phyloP scores from a whole-genome alignment of 306 rosid species.

The Quercus aquifolioides region DNA sequence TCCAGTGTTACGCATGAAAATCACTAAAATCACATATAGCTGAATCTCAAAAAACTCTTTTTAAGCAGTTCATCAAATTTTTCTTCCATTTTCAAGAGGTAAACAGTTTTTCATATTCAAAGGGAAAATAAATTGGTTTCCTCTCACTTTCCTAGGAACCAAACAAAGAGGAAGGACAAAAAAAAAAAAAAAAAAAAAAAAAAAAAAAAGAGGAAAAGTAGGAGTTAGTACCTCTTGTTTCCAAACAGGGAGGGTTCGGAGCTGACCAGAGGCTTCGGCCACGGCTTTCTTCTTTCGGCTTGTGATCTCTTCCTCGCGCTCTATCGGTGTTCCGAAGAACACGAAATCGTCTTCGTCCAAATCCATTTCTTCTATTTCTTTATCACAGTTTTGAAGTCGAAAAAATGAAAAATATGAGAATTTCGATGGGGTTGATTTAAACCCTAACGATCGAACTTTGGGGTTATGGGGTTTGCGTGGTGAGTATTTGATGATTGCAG shows the following conservation, averaged over 20 bases:
- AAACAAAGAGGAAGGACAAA: background rate
- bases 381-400: background rate
- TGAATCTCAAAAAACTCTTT: background rate
- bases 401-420: background rate
- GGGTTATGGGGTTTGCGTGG: no score
- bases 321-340: conserved; percentile 88
- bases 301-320: conserved; percentile 75
- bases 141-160: background rate
- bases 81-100: background rate
- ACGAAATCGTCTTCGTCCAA: conserved; percentile 83
- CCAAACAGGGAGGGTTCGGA: conserved; percentile 82
- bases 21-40: background rate
- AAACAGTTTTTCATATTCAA: no score
- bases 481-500: no score
- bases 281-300: conserved; percentile 94
- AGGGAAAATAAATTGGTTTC: no score
- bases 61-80: background rate
- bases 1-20: background rate
- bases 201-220: background rate
- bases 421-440: background rate
- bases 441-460: no score
- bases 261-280: conserved; percentile 87
- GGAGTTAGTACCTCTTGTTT: conserved; percentile 79
- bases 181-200: background rate
- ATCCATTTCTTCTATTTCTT: conserved; percentile 42